Base-by-base conservation (phyloP, 2,329 filamentous ascomycete species). In the Venturia oleaginea region DNA sequence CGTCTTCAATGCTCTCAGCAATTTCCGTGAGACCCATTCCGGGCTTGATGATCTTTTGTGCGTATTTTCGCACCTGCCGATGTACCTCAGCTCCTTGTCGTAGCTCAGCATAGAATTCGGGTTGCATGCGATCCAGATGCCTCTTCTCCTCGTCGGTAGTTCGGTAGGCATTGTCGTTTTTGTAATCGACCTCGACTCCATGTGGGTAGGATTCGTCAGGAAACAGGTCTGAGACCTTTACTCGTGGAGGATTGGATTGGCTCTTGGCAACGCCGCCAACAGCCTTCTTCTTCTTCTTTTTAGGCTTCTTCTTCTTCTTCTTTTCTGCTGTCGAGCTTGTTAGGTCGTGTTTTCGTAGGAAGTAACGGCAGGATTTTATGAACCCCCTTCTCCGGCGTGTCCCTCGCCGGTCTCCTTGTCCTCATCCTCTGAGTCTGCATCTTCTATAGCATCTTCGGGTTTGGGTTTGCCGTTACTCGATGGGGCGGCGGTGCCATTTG, bases 21-120 rank as follows among this genome's bases (percentile, higher is more conserved):
- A 95, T 93, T 74, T 92, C 87, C 2, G 87, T 91, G 72, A 96
- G 77, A 7, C 83, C 84, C 81, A 91, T 87, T 59, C 91, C 91
- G 0, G 91, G 91, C 79, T 89, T 89, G 72, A 94, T 90, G 72
- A 82, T 87, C 73, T 87, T 87, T 76, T 91, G 87, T 3, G 89
- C 90, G 83, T 89, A 92, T 75, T 91, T 87, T 61, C 91, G 87
- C 65, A 94, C 91, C 74, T 95, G 89, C 65, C 91, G 86, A 75
- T 96, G 91, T n/a, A 91, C 85, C 77, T 95, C 91, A n/a, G 91
- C 90, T 59, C 86, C 91, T 71, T 92, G 84, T 67, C 91, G 87
- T 75, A 92, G 95, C 71, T 95, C 91, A 66, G 83, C 81, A 62
- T 95, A 77, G 78, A 91, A 92, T 68, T 92, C 88, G 69, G 84